Percentiles rank a stretch among this genome's conserved stretches.
These are phyloP conservation scores for Fusarium buxicola DNA, from an alignment of 2,329 filamentous ascomycete species.

Conservation along the genomic window DNA sequence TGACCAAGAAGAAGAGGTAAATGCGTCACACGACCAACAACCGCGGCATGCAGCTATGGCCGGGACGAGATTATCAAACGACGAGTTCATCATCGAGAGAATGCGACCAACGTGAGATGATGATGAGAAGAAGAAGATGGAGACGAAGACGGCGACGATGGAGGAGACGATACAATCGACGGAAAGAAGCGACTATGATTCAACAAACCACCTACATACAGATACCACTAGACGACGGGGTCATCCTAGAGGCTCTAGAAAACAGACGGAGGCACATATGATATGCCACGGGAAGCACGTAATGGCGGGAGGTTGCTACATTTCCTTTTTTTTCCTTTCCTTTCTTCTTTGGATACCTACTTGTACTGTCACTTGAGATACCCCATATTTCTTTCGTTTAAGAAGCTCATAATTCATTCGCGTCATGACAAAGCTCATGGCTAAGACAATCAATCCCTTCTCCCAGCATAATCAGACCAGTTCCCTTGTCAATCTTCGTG, in stretches of 20 bases:
- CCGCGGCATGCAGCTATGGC: background rate
- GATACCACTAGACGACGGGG: slow-evolving; percentile 35
- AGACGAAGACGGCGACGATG: slow-evolving; percentile 19
- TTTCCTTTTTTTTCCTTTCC: slow-evolving; percentile 18
- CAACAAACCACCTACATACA: slow-evolving; percentile 19
- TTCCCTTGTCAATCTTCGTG: background rate
- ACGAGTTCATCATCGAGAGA: slow-evolving; percentile 1
- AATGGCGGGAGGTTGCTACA: slow-evolving; percentile 37
- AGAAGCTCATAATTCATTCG: slow-evolving; percentile 36
- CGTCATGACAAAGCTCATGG: slow-evolving; percentile 25
- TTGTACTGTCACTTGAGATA: slow-evolving; percentile 46
- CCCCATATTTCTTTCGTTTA: slow-evolving; percentile 46
- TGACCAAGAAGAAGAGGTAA: slow-evolving; percentile 60
- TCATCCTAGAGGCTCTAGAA: slow-evolving; percentile 26
- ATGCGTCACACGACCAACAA: slow-evolving; percentile 5
- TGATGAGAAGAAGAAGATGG: slow-evolving; percentile 2
- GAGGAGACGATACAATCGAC: slow-evolving; percentile 12
- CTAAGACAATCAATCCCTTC: slow-evolving; percentile 22
- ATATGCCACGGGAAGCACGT: slow-evolving; percentile 17
- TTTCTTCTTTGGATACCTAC: slow-evolving; percentile 32
- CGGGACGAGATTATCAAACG: background rate
- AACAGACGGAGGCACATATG: slow-evolving; percentile 11
- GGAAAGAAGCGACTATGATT: slow-evolving; percentile 20
- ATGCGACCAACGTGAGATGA: slow-evolving; percentile 10
- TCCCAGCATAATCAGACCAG: background rate